Evolutionary conservation across 2,329 filamentous ascomycete species (phyloP), one percentile per base, ranked within the genome.

Genomic region (Drechslerella stenobrocha): DNA sequence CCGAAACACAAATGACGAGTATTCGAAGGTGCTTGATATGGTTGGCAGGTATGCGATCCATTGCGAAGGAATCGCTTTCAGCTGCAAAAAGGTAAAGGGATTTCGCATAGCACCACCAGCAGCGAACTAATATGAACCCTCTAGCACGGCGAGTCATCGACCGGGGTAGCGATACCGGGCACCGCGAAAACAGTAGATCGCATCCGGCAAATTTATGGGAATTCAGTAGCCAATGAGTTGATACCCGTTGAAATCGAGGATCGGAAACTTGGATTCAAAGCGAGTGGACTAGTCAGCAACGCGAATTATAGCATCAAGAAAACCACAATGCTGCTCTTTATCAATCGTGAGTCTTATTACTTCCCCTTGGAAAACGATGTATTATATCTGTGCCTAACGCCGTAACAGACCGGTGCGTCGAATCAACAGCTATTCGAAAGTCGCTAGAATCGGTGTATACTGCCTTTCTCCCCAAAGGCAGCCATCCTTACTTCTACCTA

Each of bases 11-110:
- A 89, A 90, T 34, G 93, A 98, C 74, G 95, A 98, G 75, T 97
- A 95, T 79, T 90, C 95, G 74, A 98, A 97, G 78, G 96, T 98
- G 59, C 85, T 97, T 23, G 93, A 98, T 75, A 85, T 96, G 75
- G 88, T 97, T 6, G 90, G 93, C 11, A 86, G 89, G 42, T 97
- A 98, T 77, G 89, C 93, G 24, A 84, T 98, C 7, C 93, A 98
- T 76, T 96, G 92, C 75, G 80, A 83, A 56, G 86, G 88, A n/a
- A 90, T 98, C 9, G 88, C 88, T 1, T 97, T 98, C 76, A 92
- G 90, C 2, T 97, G 93, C 79, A 96, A 96, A 76, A 98, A 97
- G 72, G 73, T 74, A 61, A 22, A 8, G 32, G 8, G 2, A 51
- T 28, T 4, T 15, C 15, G 13, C 7, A 46, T 28, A n/a, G 4